phyloP scores from a whole-genome alignment of 2,329 filamentous ascomycete genomes.

The Fusarium sp. region DNA sequence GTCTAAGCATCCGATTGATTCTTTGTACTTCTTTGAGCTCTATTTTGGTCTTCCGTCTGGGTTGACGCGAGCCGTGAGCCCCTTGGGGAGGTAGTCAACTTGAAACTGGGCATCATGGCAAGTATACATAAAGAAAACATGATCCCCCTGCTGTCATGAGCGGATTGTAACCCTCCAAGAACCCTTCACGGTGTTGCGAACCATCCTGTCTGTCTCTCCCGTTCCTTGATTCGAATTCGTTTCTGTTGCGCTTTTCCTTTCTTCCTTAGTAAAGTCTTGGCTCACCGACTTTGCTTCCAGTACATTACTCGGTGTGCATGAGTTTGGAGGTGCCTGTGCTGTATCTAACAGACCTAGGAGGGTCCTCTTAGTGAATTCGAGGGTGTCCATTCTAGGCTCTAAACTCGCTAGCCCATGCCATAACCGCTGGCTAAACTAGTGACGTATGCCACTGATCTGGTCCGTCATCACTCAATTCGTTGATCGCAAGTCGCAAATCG shows the following conservation, averaged over 20 bases:
- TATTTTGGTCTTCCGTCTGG: slow-evolving; percentile 37
- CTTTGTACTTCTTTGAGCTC: slow-evolving; percentile 17
- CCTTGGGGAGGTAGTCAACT: neutral
- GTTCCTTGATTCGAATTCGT: slow-evolving; percentile 20
- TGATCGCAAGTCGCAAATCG: slow-evolving; percentile 29
- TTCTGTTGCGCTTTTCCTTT: slow-evolving; percentile 12
- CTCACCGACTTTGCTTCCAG: slow-evolving; percentile 38
- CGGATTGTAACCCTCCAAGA: slow-evolving; percentile 21
- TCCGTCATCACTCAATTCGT: slow-evolving; percentile 39
- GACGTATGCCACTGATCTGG: slow-evolving; percentile 42
- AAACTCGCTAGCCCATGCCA: slow-evolving; percentile 34
- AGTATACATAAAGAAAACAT: slow-evolving; percentile 42
- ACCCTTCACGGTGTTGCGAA: slow-evolving; percentile 1
- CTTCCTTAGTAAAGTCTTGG: slow-evolving; percentile 11
- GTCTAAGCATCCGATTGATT: slow-evolving; percentile 11
- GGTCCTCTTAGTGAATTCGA: slow-evolving; percentile 36
- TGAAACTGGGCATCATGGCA: slow-evolving; percentile 15
- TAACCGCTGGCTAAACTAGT: slow-evolving; percentile 25
- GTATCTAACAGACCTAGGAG: slow-evolving; percentile 6
- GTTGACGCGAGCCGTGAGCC: neutral
- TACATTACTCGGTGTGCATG: slow-evolving; percentile 29
- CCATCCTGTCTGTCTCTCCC: neutral
- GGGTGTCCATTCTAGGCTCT: slow-evolving; percentile 25
- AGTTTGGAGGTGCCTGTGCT: slow-evolving; percentile 15
- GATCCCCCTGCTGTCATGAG: slow-evolving; percentile 21